A percentile compares a stretch with the other conserved stretches of the same genome.
These are phyloP conservation scores for Brassica carinata DNA, from an alignment of 345 rosid genomes.

Conservation along the genomic window DNA sequence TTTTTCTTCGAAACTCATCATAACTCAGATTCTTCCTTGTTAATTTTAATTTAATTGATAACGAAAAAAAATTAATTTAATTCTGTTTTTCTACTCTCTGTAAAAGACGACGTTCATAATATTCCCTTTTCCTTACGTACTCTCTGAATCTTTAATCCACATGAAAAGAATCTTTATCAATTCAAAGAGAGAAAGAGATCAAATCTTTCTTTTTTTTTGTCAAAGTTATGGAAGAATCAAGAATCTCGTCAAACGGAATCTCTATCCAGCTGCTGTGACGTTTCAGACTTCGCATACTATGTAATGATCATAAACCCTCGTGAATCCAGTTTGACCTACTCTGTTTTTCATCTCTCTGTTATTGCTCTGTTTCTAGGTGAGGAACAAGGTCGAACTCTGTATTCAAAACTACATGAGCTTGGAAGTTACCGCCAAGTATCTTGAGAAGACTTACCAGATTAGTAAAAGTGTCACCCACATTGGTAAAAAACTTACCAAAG, in stretches of 20 bases:
- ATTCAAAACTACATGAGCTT: neutral
- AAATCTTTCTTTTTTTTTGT: neutral
- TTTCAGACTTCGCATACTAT: neutral
- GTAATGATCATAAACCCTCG: neutral
- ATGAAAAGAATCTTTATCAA: no score
- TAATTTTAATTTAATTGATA: no score
- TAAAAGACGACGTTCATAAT: no score
- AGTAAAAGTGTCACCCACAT: no score
- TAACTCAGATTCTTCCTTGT: no score
- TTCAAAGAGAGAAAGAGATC: no score
- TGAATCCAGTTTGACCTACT: neutral
- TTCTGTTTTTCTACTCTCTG: no score
- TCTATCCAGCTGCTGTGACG: neutral
- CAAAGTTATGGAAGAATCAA: neutral
- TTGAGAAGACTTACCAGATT: neutral
- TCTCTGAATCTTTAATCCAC: no score
- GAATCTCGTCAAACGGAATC: neutral
- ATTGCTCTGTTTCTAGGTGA: slow-evolving; percentile 8
- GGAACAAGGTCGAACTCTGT: slow-evolving; percentile 8
- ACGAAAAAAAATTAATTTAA: no score
- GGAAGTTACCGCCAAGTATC: slow-evolving; percentile 1
- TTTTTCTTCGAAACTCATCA: no score
- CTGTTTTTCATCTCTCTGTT: neutral
- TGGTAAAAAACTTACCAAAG: no score
- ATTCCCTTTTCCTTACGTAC: no score